Base-by-base conservation (phyloP, 108 stramenopile species). In the Skeletonema grethae region DNA sequence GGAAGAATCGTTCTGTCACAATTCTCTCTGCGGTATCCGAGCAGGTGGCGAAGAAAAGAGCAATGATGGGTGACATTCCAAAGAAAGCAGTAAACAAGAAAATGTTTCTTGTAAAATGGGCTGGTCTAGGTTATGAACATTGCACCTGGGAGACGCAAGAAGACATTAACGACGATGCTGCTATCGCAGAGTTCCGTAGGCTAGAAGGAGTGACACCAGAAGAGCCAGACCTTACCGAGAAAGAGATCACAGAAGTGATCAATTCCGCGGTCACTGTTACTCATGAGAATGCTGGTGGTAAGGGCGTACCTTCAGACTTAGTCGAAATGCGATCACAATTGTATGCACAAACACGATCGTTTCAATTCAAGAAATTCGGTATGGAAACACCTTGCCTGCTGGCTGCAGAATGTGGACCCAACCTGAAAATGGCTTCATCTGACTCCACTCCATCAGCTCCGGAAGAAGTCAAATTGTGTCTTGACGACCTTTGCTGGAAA, bases 101-200 rank as follows among this genome's bases (percentile, higher is more conserved):
- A 7, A 87, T 93, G 87, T 93, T 95, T 70, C 84, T 99, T 9
- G 97, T 99, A 63, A 99, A 99, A 70, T 99, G 99, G 99, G 79
- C 82, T 7, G 97, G 95, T 15, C 78, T 98, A 5, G 92, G 96
- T 34, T 99, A 98, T 79, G 92, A 95, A 61, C 87, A 92, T 43
- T 96, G 96, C 65, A 97, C 97, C 16, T 99, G 97, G 98, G 99
- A 99, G 72, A 95, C 86, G 6, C 82, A 86, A 35, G 86, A 96
- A 63, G 97, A 98, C 74, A 86, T 97, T 61, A 89, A 88, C 18
- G 88, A 84, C 45, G 88, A 86, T 56, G 81, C 75, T 13, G 70
- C 91, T 11, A 92, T 95, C 58, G 88, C 84, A 5, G 86, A 88
- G 63, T 95, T 85, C 57, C 87, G 84, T 25, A 75, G 85, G 61